Conservation (phyloP, 106 monocot species). For the Acorus gramineus region DNA sequence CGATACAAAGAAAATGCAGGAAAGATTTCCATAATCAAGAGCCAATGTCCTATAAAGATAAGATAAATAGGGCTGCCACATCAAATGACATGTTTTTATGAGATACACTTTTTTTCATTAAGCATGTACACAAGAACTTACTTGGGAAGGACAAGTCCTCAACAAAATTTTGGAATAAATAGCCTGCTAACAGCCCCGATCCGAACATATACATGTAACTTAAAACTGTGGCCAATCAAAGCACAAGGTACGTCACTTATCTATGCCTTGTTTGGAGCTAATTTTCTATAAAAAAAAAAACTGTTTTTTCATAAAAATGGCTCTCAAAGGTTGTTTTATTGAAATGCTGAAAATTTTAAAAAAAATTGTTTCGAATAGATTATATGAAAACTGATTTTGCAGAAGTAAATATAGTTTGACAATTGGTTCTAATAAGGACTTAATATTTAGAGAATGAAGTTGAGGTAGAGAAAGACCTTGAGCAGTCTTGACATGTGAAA, state of each 20-base stretch:
- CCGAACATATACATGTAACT: constrained; percentile 51
- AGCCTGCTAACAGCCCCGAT: constrained; percentile 39
- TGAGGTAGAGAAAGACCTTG: constrained; percentile 26
- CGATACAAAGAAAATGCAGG: constrained; percentile 69
- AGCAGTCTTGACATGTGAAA: constrained; percentile 60
- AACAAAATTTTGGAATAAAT: constrained; percentile 28
- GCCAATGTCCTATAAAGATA: constrained; percentile 33
- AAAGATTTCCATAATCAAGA: constrained; percentile 49
- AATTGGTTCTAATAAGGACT: too few relatives aligned
- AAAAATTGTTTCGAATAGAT: too few relatives aligned
- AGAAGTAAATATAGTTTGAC: too few relatives aligned
- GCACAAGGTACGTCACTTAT: background rate
- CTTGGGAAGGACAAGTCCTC: constrained; percentile 36
- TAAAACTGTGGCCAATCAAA: constrained; percentile 28
- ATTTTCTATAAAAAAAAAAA: too few relatives aligned
- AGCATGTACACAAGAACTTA: constrained; percentile 12
- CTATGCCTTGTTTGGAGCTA: too few relatives aligned
- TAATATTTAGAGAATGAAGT: too few relatives aligned
- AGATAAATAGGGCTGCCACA: background rate
- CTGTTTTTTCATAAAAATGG: too few relatives aligned
- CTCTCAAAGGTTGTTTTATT: too few relatives aligned
- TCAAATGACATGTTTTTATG: too few relatives aligned
- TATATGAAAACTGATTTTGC: too few relatives aligned
- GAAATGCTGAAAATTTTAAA: too few relatives aligned
- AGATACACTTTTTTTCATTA: too few relatives aligned